These are phyloP conservation scores for Apiotrichum laibachii DNA, from an alignment of 1,284 basidiomycete genomes.

Conservation along the genomic window DNA sequence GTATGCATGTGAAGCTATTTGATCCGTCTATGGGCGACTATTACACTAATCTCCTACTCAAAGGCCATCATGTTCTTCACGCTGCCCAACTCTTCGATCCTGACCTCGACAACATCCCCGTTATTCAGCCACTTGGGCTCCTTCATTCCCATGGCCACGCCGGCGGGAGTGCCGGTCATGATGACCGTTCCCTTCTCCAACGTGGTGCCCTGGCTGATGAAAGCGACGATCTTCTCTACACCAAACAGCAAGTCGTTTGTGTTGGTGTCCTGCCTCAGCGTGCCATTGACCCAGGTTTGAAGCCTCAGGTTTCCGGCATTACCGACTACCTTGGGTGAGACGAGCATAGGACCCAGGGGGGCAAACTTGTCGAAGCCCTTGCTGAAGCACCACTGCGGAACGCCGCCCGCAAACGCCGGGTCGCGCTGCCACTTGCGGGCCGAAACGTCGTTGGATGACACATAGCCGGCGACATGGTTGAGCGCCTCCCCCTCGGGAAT, in stretches of 20 bases:
- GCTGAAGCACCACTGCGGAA: conserved; percentile 29
- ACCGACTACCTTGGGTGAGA: conserved; percentile 53
- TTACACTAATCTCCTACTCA: too few relatives aligned
- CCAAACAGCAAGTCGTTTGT: conserved; percentile 21
- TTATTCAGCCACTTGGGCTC: too few relatives aligned
- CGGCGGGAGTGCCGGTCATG: conserved; percentile 67
- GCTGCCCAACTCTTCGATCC: too few relatives aligned
- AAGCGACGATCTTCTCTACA: conserved; percentile 54
- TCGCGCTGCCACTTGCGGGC: conserved; percentile 27
- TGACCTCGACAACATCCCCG: too few relatives aligned
- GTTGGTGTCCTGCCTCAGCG: conserved; percentile 16
- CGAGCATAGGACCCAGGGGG: conserved; percentile 71
- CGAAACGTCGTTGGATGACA: conserved; percentile 68
- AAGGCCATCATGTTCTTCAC: too few relatives aligned
- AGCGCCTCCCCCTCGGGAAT: conserved; percentile 66
- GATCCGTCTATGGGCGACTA: too few relatives aligned
- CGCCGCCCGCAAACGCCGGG: conserved; percentile 18
- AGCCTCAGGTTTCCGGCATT: conserved; percentile 17
- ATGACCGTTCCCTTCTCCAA: conserved; percentile 75
- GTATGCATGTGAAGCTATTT: too few relatives aligned
- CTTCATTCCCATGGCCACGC: too few relatives aligned
- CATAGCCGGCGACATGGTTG: conserved; percentile 76
- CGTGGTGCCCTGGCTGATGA: conserved; percentile 78
- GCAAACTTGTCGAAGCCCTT: conserved; percentile 35
- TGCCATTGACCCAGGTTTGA: conserved; percentile 19